These are phyloP conservation scores for Saccharum hybrid DNA, from an alignment of 202 grass and related monocot genomes.

Conservation along the genomic window DNA sequence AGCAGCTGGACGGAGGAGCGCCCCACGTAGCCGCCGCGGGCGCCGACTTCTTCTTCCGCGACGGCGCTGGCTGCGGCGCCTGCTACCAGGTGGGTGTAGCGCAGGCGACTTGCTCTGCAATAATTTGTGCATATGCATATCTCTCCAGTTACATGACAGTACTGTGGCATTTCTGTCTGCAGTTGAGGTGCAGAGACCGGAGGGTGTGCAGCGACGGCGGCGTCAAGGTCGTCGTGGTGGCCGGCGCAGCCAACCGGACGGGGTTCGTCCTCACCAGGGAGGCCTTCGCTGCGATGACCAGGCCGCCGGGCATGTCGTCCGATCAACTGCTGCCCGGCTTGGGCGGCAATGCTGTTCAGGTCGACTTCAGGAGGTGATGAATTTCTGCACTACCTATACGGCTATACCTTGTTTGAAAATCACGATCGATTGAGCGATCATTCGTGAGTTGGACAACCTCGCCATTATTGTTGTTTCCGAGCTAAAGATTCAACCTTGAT, in stretches of 20 bases:
- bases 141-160: no score
- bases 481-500: no score
- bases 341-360: constrained; percentile 20
- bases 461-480: no score
- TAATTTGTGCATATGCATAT: not conserved
- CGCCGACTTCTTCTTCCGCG: constrained; percentile 44
- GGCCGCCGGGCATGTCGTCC: constrained; percentile 11
- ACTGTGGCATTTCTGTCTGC: not conserved
- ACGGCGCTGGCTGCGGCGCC: constrained; percentile 44
- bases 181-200: constrained; percentile 61
- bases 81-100: constrained; percentile 56
- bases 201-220: constrained; percentile 47
- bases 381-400: not conserved
- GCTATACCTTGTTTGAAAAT: no score
- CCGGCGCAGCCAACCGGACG: constrained; percentile 41
- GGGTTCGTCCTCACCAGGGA: constrained; percentile 56
- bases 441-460: no score
- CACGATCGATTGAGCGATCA: no score
- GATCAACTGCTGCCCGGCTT: constrained; percentile 23
- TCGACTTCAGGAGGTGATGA: constrained; percentile 70
- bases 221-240: constrained; percentile 59
- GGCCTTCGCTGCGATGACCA: constrained; percentile 59
- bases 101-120: not conserved
- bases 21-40: constrained; percentile 41
- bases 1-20: constrained; percentile 1